Evolutionary conservation across 2,329 filamentous ascomycete species (phyloP), one percentile per base, ranked within the genome.

Genomic region (Cladosporium phlei): DNA sequence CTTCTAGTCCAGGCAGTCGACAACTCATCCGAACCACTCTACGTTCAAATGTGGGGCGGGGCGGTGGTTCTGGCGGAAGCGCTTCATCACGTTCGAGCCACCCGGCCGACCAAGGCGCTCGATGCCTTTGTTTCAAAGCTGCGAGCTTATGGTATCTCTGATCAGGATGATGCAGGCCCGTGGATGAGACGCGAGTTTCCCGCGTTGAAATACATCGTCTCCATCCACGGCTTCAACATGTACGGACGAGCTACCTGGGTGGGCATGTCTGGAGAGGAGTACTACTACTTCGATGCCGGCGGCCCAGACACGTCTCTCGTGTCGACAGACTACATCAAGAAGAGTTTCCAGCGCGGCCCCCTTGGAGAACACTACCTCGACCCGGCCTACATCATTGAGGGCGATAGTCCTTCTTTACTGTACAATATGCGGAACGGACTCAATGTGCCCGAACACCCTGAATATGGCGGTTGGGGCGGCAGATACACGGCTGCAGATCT

Each of bases 161-260:
- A 81, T 52, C 78, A 81, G 55, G 78, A 81, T 49, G 72, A 82
- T 50, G 73, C 75, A 0, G 77, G 76, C 0, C 61, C 70, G 1
- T 81, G 77, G 77, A 75, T 82, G 21, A 71, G 78, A 12, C 62
- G 66, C 38, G 69, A 67, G 2, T 80, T 72, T 49, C 76, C 78
- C 0, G 70, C 75, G 16, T 55, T 81, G 4, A 74, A 77, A 54
- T 80, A 78, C 60, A 78, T 82, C 47, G 65, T 63, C 14, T 77
- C 73, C 0, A 60, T 80, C 2, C 78, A 81, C 55, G 76, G 70
- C 4, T 81, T 72, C 69, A 77, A 76, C 52, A 64, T 73, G 34
- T 83, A 81, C 50, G 69, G 66, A 1, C 55, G 71, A 40, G 77
- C 78, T 0, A 63, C 77, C 0, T 82, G 79, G 78, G 69, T 66